Base-by-base conservation (phyloP, 1,139 yeast species). In the Sugiyamaella pinicola region DNA sequence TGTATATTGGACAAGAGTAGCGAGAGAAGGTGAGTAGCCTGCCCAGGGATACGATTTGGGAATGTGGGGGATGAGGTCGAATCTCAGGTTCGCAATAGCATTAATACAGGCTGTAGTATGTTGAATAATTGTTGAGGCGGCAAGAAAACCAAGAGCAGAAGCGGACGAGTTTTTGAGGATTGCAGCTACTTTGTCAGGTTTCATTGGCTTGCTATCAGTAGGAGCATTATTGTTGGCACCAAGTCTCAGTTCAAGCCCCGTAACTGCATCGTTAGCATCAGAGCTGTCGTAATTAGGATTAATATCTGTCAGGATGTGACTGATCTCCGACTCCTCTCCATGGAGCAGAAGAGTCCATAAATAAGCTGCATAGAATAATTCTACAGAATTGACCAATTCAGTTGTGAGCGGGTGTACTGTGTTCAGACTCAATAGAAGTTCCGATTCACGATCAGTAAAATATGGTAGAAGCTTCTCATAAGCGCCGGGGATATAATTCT, bases 261-360 rank as follows among this genome's bases (percentile, higher is more conserved):
- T 22, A 35, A 7, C 39, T 2, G 12, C 34, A 42, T 9, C 9
- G 28, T 24, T 6, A 24, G 28, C 6, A 24, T 24, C 8, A 6
- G 24, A 6, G 3, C n/a, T 8, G n/a, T 17, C 45, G 17, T 26
- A 12, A 12, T 41, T 12, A 9, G 8, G 9, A 3, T 12, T n/a
- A 21, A 40, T 31, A 31, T 33, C 46, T 19, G 39, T 26, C 26
- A 44, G 15, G 10, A 52, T 10, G 13, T 39, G 24, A 17, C 13
- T 49, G 15, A 44, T 49, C 22, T 52, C 51, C 4, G 28, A 28
- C 12, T 18, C 38, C n/a, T 17, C 22, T 4, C 49, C 47, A 42
- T 49, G 31, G 15, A 49, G 41, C 21, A 44, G 49, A 33, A 54
- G 43, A 12, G 44, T 19, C 57, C 57, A 54, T 24, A 54, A 43